Percentiles rank a stretch among this genome's conserved stretches.
Evolutionary conservation across 768 basidiomycete genomes (phyloP).

Genomic region (Rhodotorula graminis): DNA sequence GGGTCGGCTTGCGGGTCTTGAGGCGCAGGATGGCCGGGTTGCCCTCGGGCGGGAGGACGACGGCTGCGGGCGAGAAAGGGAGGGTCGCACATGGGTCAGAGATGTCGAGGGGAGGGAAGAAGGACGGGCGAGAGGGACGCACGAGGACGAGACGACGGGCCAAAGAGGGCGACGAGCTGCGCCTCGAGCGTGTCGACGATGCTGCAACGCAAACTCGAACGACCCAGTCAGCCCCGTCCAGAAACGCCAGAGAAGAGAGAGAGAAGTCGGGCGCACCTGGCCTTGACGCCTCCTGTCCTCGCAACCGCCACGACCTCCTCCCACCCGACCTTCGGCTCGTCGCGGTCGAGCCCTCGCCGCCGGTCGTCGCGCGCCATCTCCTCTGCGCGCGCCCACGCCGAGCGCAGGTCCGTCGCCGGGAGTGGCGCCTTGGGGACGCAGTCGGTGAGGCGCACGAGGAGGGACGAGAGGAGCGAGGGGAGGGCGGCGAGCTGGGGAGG

Average conservation of each 20-base stretch:
- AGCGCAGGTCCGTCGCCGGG: conserved; percentile 12
- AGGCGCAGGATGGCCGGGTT: not conserved
- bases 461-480: not conserved
- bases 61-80: not conserved
- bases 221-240: not conserved
- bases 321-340: not conserved
- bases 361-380: not conserved
- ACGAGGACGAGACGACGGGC: not conserved
- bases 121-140: not conserved
- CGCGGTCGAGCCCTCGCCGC: not conserved
- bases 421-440: conserved; percentile 16
- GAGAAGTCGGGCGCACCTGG: not conserved
- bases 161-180: conserved; percentile 9
- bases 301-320: conserved; percentile 17
- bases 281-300: conserved; percentile 6
- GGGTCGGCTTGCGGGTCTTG: not conserved
- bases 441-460: conserved; percentile 8
- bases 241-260: too few relatives aligned
- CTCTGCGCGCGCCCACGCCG: not conserved
- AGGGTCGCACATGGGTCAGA: not conserved
- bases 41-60: not conserved
- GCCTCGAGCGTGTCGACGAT: not conserved
- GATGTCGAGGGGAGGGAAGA: too few relatives aligned
- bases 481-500: not conserved
- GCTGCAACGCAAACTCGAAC: not conserved